Conservation (phyloP, 352 stramenopile genomes). For the Blastocystis hominis region DNA sequence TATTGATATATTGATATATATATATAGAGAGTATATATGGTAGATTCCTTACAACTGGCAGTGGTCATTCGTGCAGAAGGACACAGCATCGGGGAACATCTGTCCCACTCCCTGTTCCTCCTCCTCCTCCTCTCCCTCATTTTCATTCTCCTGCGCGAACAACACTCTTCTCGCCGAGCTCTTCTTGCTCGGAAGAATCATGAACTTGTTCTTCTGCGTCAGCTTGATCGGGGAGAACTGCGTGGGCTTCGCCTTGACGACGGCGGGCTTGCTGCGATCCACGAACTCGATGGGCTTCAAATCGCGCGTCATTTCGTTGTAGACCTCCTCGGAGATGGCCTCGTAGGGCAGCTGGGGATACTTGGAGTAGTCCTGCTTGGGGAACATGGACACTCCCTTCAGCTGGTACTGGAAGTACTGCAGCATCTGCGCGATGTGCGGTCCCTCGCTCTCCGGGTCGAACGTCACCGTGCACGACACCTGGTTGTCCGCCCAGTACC, state of each 20-base stretch:
- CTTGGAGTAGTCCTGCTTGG: slow-evolving; percentile 68
- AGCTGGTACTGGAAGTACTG: slow-evolving; percentile 84
- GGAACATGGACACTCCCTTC: slow-evolving; percentile 80
- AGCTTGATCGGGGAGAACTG: neutral
- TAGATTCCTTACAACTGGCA: slow-evolving; percentile 56
- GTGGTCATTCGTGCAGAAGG: slow-evolving; percentile 57
- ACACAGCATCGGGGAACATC: slow-evolving; percentile 50
- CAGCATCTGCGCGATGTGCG: slow-evolving; percentile 71
- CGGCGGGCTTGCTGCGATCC: neutral
- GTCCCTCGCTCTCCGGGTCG: slow-evolving; percentile 69
- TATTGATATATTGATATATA: no score
- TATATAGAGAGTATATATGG: no score
- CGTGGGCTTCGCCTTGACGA: neutral
- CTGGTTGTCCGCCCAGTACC: no score
- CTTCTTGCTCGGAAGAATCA: neutral
- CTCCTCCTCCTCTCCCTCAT: neutral
- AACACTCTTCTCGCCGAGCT: neutral
- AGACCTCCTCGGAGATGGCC: slow-evolving; percentile 70
- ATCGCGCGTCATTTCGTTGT: slow-evolving; percentile 59
- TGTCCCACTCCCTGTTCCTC: slow-evolving; percentile 16
- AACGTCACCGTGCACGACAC: slow-evolving; percentile 84
- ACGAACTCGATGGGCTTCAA: slow-evolving; percentile 53
- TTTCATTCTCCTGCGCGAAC: neutral
- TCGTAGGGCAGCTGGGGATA: slow-evolving; percentile 82
- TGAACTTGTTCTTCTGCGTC: neutral